These are phyloP conservation scores for Saposhnikovia divaricata DNA, from an alignment of 129 eudicot species.

Conservation along the genomic window DNA sequence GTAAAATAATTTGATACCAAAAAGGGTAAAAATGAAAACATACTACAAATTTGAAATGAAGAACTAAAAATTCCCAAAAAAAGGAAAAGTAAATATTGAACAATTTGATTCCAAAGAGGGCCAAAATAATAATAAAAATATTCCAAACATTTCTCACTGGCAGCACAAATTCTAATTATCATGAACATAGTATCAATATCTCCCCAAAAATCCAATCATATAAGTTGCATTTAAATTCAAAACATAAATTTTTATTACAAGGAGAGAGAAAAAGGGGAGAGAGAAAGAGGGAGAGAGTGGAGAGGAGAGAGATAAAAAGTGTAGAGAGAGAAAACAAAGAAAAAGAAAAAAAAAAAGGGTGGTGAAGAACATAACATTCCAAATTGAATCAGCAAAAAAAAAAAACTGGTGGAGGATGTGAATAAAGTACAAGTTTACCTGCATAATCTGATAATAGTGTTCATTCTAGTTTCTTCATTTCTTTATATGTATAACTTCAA, in stretches of 20 bases:
- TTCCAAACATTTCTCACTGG: not conserved
- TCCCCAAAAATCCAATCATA: not conserved
- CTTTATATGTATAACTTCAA: not conserved
- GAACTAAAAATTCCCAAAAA: not conserved
- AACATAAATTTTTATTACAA: constrained; percentile 2
- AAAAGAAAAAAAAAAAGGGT: not conserved
- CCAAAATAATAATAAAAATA: not conserved
- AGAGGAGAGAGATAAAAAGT: constrained; percentile 4
- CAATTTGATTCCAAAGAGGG: not conserved
- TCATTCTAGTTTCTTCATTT: not conserved
- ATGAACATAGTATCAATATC: too few species aligned
- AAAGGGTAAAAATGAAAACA: too few species aligned
- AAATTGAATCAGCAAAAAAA: not conserved
- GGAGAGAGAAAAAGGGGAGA: constrained; percentile 1
- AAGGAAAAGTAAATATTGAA: too few species aligned
- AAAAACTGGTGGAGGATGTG: not conserved
- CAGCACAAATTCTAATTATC: not conserved
- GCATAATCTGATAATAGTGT: not conserved
- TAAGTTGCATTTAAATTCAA: not conserved
- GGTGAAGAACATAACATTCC: not conserved
- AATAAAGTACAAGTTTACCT: not conserved
- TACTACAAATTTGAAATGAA: too few species aligned
- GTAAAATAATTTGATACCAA: too few species aligned
- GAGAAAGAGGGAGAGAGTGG: not conserved
- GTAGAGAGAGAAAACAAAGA: not conserved